Conservation (phyloP, 2,329 filamentous ascomycete genomes). For the Hirsutella thompsonii region DNA sequence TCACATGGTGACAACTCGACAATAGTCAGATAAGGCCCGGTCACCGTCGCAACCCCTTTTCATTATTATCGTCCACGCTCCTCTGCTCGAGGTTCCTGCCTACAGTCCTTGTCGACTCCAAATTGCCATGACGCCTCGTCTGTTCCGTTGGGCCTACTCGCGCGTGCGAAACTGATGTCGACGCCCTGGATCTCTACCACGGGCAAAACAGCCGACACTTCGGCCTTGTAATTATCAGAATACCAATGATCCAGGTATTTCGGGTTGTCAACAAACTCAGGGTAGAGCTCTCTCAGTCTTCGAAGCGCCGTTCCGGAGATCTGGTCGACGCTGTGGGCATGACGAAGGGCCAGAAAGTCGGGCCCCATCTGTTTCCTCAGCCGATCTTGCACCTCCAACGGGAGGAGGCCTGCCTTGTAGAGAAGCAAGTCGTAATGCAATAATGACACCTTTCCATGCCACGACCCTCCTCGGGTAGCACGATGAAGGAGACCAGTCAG, state of each 20-base stretch:
- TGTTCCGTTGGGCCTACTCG: slow-evolving; percentile 37
- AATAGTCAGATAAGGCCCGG: too few relatives aligned
- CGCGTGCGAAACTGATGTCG: slow-evolving; percentile 28
- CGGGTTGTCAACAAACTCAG: slow-evolving; percentile 36
- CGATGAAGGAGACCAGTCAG: slow-evolving; percentile 50
- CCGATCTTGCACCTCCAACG: slow-evolving; percentile 35
- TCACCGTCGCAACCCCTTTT: too few relatives aligned
- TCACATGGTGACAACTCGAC: too few relatives aligned
- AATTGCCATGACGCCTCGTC: slow-evolving; percentile 45
- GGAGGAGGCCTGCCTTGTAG: slow-evolving; percentile 45
- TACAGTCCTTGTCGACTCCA: slow-evolving; percentile 26
- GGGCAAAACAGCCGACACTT: slow-evolving; percentile 29
- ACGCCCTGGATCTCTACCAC: slow-evolving; percentile 30
- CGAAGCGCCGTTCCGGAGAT: slow-evolving; percentile 47
- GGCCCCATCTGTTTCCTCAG: slow-evolving; percentile 34
- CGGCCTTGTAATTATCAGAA: slow-evolving; percentile 24
- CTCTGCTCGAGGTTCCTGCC: not conserved
- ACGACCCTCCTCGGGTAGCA: slow-evolving; percentile 50
- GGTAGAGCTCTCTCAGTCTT: slow-evolving; percentile 37
- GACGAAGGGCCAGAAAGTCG: slow-evolving; percentile 43
- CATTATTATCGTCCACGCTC: too few relatives aligned
- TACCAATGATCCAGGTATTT: slow-evolving; percentile 37
- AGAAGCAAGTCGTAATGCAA: slow-evolving; percentile 58
- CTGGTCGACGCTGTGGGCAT: slow-evolving; percentile 52
- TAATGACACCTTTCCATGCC: slow-evolving; percentile 50